Evolutionary conservation across 2,329 filamentous ascomycete species (phyloP).

Genomic region (Fusarium odoratissimum): DNA sequence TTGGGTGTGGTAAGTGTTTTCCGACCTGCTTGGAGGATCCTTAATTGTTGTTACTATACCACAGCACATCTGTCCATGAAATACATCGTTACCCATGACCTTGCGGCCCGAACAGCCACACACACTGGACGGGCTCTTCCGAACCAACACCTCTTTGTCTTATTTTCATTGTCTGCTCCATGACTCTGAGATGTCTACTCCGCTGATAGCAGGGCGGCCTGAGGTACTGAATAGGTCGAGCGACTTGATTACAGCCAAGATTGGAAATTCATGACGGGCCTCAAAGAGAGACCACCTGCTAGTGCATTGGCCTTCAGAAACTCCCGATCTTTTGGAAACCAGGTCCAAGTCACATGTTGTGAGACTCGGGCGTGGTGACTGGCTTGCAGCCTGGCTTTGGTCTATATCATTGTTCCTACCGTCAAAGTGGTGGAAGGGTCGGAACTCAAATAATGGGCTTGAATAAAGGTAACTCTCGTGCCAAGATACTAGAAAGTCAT

Average conservation of each 20-base stretch:
- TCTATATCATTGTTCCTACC: background rate
- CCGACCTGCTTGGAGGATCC: background rate
- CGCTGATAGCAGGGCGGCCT: background rate
- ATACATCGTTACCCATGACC: background rate
- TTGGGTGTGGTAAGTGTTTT: conserved; percentile 22
- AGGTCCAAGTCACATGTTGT: background rate
- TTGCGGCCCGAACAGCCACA: conserved; percentile 1
- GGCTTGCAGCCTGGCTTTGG: background rate
- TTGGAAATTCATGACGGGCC: conserved; percentile 22
- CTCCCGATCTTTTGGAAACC: background rate
- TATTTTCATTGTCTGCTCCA: background rate
- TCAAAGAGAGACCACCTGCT: conserved; percentile 17
- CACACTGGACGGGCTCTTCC: background rate
- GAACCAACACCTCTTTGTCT: background rate
- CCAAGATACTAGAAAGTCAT: background rate
- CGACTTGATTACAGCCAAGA: background rate
- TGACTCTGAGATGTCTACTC: background rate
- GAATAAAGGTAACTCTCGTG: background rate
- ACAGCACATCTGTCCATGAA: background rate
- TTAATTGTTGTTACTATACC: background rate
- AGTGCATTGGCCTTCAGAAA: conserved; percentile 11
- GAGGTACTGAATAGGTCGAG: conserved; percentile 8
- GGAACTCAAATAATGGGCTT: background rate
- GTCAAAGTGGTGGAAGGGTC: background rate
- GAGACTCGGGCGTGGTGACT: background rate